Percentiles rank a stretch among this genome's conserved stretches.
These are phyloP conservation scores for Ophioceras dolichostomum DNA, from an alignment of 2,329 filamentous ascomycete species.

Conservation along the genomic window DNA sequence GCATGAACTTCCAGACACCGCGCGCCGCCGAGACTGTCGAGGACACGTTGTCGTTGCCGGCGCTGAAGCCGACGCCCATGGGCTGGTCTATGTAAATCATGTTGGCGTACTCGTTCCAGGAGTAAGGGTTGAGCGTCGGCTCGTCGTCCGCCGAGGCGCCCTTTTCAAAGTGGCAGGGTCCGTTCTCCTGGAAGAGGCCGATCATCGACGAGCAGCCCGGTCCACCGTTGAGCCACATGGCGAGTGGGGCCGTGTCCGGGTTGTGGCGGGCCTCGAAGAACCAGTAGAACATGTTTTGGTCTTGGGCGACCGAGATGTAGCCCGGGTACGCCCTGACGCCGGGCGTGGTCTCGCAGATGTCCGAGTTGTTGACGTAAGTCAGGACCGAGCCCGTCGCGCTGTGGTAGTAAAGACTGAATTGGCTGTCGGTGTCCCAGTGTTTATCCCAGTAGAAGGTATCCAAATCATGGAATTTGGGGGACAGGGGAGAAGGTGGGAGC, in stretches of 20 bases:
- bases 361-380: constrained; percentile 35
- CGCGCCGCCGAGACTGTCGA: constrained; percentile 3
- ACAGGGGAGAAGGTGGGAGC: too few species aligned
- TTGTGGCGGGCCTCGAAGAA: constrained; percentile 41
- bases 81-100: constrained; percentile 7
- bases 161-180: constrained; percentile 20
- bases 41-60: constrained; percentile 4
- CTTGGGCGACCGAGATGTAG: constrained; percentile 29
- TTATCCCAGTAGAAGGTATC: too few species aligned
- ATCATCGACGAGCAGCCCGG: constrained; percentile 26
- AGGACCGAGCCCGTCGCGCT: too few species aligned
- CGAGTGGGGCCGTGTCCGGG: constrained; percentile 16
- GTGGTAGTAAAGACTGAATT: too few species aligned
- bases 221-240: constrained; percentile 25
- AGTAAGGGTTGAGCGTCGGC: constrained; percentile 2
- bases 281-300: constrained; percentile 46
- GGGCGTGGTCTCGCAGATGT: constrained; percentile 36
- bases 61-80: constrained; percentile 5
- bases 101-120: constrained; percentile 4
- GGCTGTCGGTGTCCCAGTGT: too few species aligned
- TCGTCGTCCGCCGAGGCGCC: not conserved
- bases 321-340: constrained; percentile 38
- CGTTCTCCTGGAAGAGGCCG: constrained; percentile 28
- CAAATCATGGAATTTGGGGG: too few species aligned
- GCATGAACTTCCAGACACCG: constrained; percentile 41